Conservation (phyloP, 306 rosid species). For the Vigna unguiculata region DNA sequence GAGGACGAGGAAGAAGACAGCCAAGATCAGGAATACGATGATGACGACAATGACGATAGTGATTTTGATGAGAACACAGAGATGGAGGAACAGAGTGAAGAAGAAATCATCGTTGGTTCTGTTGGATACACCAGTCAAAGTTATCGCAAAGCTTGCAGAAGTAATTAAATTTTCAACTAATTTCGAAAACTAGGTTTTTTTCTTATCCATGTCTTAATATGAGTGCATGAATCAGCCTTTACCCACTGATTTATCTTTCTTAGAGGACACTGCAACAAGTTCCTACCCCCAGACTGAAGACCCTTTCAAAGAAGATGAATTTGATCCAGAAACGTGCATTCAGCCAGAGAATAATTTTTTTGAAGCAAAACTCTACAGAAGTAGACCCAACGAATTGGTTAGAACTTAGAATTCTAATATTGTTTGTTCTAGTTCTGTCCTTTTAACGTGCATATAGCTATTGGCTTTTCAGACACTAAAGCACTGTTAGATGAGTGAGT, state of each 20-base stretch:
- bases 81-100: conserved; percentile 9
- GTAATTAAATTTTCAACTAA: conserved; percentile 33
- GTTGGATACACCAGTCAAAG: background rate
- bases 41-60: background rate
- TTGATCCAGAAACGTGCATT: conserved; percentile 28
- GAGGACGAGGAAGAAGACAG: background rate
- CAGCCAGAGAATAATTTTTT: conserved; percentile 36
- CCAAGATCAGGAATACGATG: background rate
- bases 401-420: conserved; percentile 31
- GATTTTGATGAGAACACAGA: background rate
- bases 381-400: conserved; percentile 44
- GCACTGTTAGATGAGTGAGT: conserved; percentile 6
- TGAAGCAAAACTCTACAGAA: background rate
- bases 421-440: background rate
- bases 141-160: background rate
- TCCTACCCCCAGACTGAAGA: background rate
- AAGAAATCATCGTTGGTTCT: background rate
- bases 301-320: background rate
- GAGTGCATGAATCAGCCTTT: background rate
- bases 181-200: background rate
- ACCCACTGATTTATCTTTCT: conserved; percentile 24
- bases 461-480: background rate
- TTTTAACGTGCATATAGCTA: background rate
- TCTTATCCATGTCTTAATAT: background rate
- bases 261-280: conserved; percentile 1